Conservation (phyloP, 257 asterid genomes). For the Gentiana macrophylla region DNA sequence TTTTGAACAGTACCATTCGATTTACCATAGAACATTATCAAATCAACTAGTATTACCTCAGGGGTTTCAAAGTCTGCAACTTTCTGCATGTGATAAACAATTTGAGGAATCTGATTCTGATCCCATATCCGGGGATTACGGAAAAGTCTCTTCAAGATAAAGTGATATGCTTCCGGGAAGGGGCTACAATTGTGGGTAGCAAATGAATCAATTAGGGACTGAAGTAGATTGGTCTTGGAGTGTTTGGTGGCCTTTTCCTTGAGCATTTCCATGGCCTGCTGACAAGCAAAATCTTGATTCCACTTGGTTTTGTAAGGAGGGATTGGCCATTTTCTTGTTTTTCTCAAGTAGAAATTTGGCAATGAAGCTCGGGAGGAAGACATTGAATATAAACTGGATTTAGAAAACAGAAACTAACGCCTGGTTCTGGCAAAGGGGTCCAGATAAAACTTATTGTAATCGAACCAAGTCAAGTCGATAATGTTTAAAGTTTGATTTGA, state of each 20-base stretch:
- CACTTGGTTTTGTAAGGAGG: slow-evolving; percentile 36
- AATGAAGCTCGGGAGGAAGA: slow-evolving; percentile 24
- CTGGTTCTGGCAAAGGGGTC: not conserved
- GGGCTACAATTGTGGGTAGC: slow-evolving; percentile 41
- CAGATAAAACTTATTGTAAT: too few species aligned
- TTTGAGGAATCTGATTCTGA: slow-evolving; percentile 13
- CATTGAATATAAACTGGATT: slow-evolving; percentile 10
- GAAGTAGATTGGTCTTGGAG: slow-evolving; percentile 27
- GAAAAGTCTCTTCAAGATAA: slow-evolving; percentile 35
- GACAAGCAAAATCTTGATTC: slow-evolving; percentile 32
- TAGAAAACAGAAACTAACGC: not conserved
- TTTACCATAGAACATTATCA: slow-evolving; percentile 54
- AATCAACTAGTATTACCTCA: slow-evolving; percentile 38
- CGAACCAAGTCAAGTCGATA: too few species aligned
- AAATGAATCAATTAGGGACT: slow-evolving; percentile 34
- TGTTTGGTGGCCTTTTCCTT: slow-evolving; percentile 10
- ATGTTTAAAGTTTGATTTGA: too few species aligned
- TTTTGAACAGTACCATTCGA: slow-evolving; percentile 20
- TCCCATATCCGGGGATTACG: slow-evolving; percentile 20
- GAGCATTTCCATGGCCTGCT: slow-evolving; percentile 45
- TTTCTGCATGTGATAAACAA: slow-evolving; percentile 40
- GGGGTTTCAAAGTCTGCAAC: slow-evolving; percentile 47
- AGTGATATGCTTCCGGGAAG: slow-evolving; percentile 45
- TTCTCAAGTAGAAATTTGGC: slow-evolving; percentile 37
- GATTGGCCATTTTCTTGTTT: slow-evolving; percentile 68